Base-by-base conservation (phyloP, 306 rosid genomes). In the Gillenia trifoliata region DNA sequence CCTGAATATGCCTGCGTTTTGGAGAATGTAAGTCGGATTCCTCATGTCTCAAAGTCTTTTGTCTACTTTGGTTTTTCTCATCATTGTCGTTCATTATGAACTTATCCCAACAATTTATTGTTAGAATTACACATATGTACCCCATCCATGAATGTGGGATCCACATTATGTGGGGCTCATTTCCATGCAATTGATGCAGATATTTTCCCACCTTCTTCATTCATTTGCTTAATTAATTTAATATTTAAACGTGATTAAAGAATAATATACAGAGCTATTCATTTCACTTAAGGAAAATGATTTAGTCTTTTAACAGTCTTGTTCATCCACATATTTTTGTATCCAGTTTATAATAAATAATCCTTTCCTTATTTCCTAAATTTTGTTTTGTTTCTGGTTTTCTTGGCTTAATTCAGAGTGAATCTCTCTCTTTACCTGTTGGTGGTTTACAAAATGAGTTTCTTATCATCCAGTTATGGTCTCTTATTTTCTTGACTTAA, bases 1-100 rank as follows among this genome's bases (percentile, higher is more conserved):
- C 99, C 99, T 5, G 98, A 95, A 64, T 95, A 95, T 82, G 86
- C 92, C 29, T 67, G 90, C 74, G 87, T 82, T 75, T 81, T 95
- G 30, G 99, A 95, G 79, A 87, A 87, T 80, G 99, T 95, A 90
- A 43, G 99, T 77, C 50, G 49, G 74, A n/a, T 64, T 78, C 60
- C 26, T 77, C 13, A 2, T 38, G 33, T 13, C 25, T 12, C 49
- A 70, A 54, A 33, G 17, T 33, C 57, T 52, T 55, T 71, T 3
- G 17, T 71, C 34, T 33, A 34, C 19, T 33, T 70, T 70, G 2
- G 29, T 33, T 13, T 54, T n/a, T 54, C 29, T 54, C 22, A n/a
- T 20, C 15, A 64, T 26, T 45, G 4, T 40, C 17, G 54, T 50
- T 25, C 62, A 69, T 36, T 30, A 12, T 41, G 75, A 45, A 45